Conservation (phyloP, 306 rosid species). For the Adenanthera pavonina region DNA sequence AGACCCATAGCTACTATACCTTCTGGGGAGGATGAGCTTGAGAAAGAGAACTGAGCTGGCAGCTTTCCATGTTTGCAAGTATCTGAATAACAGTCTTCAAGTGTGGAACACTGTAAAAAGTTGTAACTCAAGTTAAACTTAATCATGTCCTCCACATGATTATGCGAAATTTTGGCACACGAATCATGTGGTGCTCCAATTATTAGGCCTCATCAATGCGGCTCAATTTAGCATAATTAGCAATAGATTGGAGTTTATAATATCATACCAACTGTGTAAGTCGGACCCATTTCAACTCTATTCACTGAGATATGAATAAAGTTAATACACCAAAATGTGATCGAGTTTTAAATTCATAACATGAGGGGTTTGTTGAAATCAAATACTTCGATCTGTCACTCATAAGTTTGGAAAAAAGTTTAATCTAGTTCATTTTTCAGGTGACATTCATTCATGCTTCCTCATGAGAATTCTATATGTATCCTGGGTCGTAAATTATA, state of each 20-base stretch:
- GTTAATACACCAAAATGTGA: background rate
- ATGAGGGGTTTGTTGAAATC: background rate
- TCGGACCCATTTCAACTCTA: background rate
- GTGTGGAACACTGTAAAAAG: slow-evolving; percentile 68
- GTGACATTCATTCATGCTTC: background rate
- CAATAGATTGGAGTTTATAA: background rate
- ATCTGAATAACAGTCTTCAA: slow-evolving; percentile 77
- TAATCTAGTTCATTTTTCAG: too few species aligned
- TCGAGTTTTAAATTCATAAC: background rate
- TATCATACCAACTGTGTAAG: background rate
- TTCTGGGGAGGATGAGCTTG: slow-evolving; percentile 49
- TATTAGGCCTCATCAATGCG: background rate
- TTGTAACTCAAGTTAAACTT: slow-evolving; percentile 33
- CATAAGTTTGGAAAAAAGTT: background rate
- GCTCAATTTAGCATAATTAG: slow-evolving; percentile 30
- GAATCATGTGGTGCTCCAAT: background rate
- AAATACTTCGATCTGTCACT: background rate
- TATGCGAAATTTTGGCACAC: background rate
- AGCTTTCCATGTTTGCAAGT: slow-evolving; percentile 84
- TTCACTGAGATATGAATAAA: background rate
- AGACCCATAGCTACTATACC: slow-evolving; percentile 52
- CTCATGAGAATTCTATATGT: background rate
- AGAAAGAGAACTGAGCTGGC: slow-evolving; percentile 68
- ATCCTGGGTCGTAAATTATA: slow-evolving; percentile 5
- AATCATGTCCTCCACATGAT: background rate